These are phyloP conservation scores for Suhomyces canberraensis DNA, from an alignment of 805 yeast genomes.

Conservation along the genomic window DNA sequence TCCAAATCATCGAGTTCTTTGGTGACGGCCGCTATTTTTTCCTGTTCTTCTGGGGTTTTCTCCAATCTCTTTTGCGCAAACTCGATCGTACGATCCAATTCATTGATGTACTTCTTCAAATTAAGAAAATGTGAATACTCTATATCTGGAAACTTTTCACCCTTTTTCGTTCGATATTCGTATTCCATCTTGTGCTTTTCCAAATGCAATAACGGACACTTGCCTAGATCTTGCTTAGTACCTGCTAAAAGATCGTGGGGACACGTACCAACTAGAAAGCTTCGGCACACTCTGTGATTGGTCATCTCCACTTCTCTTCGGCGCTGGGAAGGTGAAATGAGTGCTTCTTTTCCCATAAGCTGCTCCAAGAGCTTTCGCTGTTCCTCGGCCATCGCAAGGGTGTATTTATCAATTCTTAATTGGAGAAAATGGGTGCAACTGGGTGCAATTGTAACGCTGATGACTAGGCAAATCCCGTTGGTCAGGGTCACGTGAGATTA, in stretches of 20 bases:
- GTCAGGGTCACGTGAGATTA: no score
- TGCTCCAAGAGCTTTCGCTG: conserved; percentile 75
- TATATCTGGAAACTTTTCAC: conserved; percentile 47
- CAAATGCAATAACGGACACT: conserved; percentile 71
- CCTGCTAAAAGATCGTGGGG: conserved; percentile 80
- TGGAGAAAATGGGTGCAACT: no score
- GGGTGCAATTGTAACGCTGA: no score
- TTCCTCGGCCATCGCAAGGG: conserved; percentile 59
- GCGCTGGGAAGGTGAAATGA: conserved; percentile 30
- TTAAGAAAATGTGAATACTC: conserved; percentile 48
- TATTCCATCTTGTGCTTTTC: conserved; percentile 73
- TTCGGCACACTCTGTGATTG: conserved; percentile 62
- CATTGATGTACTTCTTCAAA: conserved; percentile 56
- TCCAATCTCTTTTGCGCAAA: conserved; percentile 63
- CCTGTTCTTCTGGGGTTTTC: conserved; percentile 71
- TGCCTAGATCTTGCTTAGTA: conserved; percentile 80
- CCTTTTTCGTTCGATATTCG: conserved; percentile 45
- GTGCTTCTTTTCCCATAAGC: conserved; percentile 68
- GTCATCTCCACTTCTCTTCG: conserved; percentile 42
- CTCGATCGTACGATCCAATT: conserved; percentile 63
- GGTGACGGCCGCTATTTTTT: conserved; percentile 51
- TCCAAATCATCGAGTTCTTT: conserved; percentile 60
- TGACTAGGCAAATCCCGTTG: no score
- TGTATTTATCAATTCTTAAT: no score
- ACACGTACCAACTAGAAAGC: conserved; percentile 81